phyloP scores from a whole-genome alignment of 768 basidiomycete species.

The Suillus variegatus region DNA sequence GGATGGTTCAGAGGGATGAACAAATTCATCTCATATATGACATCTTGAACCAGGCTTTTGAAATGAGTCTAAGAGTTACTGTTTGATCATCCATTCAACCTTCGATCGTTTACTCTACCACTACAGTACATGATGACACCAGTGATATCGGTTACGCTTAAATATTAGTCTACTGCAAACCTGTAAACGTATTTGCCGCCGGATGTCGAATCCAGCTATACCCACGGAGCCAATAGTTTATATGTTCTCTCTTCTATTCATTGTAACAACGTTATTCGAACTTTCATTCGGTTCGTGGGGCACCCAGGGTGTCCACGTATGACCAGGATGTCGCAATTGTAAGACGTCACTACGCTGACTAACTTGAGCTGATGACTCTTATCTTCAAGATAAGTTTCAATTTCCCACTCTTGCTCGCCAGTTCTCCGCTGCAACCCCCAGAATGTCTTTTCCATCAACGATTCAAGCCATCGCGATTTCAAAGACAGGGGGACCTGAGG shows the following conservation, averaged over 20 bases:
- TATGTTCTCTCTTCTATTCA: not conserved
- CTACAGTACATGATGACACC: not conserved
- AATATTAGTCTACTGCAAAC: not conserved
- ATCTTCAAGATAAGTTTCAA: slow-evolving; percentile 15
- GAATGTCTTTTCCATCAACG: slow-evolving; percentile 58
- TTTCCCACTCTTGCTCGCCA: slow-evolving; percentile 30
- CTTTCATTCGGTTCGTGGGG: not conserved
- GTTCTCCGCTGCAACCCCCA: slow-evolving; percentile 26
- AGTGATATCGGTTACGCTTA: not conserved
- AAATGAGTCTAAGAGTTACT: slow-evolving; percentile 10
- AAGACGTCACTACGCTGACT: slow-evolving; percentile 5
- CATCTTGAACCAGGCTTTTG: slow-evolving; percentile 40
- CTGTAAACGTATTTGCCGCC: not conserved
- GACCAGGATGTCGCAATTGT: not conserved
- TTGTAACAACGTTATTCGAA: not conserved
- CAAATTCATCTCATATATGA: slow-evolving; percentile 70
- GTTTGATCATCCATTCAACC: not conserved
- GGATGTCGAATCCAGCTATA: not conserved
- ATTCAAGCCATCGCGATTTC: slow-evolving; percentile 74
- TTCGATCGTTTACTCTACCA: not conserved
- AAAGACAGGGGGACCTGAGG: slow-evolving; percentile 75
- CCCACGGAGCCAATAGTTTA: not conserved
- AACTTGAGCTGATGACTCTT: slow-evolving; percentile 3
- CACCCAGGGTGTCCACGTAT: not conserved
- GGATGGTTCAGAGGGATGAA: slow-evolving; percentile 77